Conservation (phyloP, 768 basidiomycete species). For the Amanita thiersii region DNA sequence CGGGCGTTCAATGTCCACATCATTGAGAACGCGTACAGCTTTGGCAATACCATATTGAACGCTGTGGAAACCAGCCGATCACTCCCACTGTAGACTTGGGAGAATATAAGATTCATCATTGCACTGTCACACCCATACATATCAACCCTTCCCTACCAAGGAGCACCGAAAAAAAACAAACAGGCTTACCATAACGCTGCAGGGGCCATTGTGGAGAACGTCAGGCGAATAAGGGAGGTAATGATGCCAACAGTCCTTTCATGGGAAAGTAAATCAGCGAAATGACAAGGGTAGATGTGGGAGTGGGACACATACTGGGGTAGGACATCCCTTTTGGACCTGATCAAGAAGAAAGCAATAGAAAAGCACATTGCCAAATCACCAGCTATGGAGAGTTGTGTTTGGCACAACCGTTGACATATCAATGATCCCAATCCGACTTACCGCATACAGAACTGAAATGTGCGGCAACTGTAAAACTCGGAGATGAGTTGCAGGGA, state of each 20-base stretch:
- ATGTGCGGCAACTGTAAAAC: slow-evolving; percentile 18
- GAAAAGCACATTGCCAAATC: slow-evolving; percentile 19
- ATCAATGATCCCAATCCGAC: not conserved
- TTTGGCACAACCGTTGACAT: not conserved
- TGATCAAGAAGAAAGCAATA: slow-evolving; percentile 22
- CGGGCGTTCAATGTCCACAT: slow-evolving; percentile 29
- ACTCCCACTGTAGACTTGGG: slow-evolving; percentile 18
- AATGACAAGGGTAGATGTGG: not conserved
- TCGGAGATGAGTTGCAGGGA: not conserved
- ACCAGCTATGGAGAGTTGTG: slow-evolving; percentile 14
- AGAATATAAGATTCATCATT: slow-evolving; percentile 26
- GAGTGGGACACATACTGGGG: slow-evolving; percentile 16
- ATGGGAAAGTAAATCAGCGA: not conserved
- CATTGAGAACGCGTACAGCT: slow-evolving; percentile 27
- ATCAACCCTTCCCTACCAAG: not conserved
- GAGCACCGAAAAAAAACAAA: not conserved
- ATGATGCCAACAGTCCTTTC: slow-evolving; percentile 20
- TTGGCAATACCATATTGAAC: slow-evolving; percentile 23
- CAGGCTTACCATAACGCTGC: slow-evolving; percentile 23
- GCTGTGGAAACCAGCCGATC: slow-evolving; percentile 18
- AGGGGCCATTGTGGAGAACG: slow-evolving; percentile 23
- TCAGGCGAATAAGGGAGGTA: slow-evolving; percentile 20
- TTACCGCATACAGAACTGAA: slow-evolving; percentile 20
- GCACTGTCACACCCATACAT: slow-evolving; percentile 21
- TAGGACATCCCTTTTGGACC: slow-evolving; percentile 18